Conservation (phyloP, 2,329 filamentous ascomycete genomes). For the Ophiostoma himal-ulmi region DNA sequence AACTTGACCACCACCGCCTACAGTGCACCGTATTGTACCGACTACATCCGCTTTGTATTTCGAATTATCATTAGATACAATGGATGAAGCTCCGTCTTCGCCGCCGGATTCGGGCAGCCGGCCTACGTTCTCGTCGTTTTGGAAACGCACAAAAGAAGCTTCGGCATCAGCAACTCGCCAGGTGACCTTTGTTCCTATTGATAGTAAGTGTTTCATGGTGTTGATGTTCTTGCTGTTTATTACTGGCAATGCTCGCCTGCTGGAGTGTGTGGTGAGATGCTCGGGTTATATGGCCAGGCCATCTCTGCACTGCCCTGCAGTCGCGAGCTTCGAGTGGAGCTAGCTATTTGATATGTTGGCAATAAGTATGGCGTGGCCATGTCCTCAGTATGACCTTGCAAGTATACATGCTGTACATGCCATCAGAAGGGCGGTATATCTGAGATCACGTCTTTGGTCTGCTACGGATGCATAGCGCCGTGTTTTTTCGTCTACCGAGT, state of each 20-base stretch:
- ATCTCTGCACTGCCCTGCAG: background rate
- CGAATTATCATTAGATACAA: background rate
- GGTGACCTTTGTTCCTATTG: constrained; percentile 36
- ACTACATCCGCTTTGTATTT: background rate
- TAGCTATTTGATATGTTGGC: background rate
- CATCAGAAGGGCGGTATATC: background rate
- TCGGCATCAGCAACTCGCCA: constrained; percentile 29
- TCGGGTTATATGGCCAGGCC: background rate
- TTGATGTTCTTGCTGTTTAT: background rate
- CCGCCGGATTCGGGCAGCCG: constrained; percentile 25
- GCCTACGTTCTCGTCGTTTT: constrained; percentile 45
- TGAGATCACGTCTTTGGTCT: background rate
- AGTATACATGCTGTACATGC: no score
- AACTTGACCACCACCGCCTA: background rate
- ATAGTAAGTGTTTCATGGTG: constrained; percentile 18
- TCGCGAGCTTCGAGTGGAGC: background rate
- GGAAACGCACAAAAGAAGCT: constrained; percentile 41
- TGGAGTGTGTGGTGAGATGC: background rate
- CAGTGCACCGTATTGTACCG: background rate
- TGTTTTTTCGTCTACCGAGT: background rate
- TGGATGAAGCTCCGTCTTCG: constrained; percentile 17
- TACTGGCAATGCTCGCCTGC: background rate
- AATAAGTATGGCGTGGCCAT: background rate
- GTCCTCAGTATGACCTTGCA: background rate
- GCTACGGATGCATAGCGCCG: background rate